Evolutionary conservation across 164 flowering plant genomes (phyloP).

Genomic region (Tetrastigma voinierianum): DNA sequence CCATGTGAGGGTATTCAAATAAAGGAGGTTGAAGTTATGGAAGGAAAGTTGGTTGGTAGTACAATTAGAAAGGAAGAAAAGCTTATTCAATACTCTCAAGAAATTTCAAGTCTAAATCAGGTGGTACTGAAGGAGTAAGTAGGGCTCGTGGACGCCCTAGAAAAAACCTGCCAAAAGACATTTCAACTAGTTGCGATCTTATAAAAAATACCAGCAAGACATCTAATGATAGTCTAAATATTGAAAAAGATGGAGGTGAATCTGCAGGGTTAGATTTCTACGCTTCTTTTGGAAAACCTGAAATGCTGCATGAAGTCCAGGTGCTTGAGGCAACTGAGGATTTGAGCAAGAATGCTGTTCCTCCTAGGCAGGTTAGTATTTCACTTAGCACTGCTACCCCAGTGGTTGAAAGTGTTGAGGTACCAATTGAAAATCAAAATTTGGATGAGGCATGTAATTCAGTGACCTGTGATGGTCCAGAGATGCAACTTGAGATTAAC

Average conservation of each 20-base stretch:
- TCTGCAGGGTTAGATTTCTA: constrained; percentile 1
- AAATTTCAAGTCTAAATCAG: constrained; percentile 25
- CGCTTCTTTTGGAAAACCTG: constrained; percentile 8
- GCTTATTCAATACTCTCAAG: constrained; percentile 54
- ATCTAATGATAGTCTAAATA: constrained; percentile 6
- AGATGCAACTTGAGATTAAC: constrained; percentile 9
- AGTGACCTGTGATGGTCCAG: constrained; percentile 1
- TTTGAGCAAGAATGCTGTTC: constrained; percentile 5
- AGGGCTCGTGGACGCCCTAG: constrained; percentile 9
- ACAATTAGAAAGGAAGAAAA: constrained; percentile 23
- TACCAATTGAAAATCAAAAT: constrained; percentile 10
- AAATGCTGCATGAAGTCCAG: constrained; percentile 10
- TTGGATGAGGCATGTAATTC: constrained; percentile 2
- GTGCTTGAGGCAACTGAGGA: constrained; percentile 9
- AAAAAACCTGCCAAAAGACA: constrained; percentile 9
- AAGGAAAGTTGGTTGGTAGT: constrained; percentile 16
- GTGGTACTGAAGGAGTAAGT: constrained; percentile 16
- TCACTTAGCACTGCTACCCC: constrained; percentile 5
- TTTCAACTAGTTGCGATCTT: constrained; percentile 11
- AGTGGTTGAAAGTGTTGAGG: constrained; percentile 3
- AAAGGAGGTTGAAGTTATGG: constrained; percentile 19
- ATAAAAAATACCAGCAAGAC: constrained; percentile 10
- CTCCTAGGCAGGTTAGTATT: constrained; percentile 10
- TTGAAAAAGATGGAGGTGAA: constrained; percentile 13
- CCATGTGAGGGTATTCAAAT: constrained; percentile 19